Base-by-base conservation (phyloP, 2,329 filamentous ascomycete genomes). In the Scytalidium sp. region DNA sequence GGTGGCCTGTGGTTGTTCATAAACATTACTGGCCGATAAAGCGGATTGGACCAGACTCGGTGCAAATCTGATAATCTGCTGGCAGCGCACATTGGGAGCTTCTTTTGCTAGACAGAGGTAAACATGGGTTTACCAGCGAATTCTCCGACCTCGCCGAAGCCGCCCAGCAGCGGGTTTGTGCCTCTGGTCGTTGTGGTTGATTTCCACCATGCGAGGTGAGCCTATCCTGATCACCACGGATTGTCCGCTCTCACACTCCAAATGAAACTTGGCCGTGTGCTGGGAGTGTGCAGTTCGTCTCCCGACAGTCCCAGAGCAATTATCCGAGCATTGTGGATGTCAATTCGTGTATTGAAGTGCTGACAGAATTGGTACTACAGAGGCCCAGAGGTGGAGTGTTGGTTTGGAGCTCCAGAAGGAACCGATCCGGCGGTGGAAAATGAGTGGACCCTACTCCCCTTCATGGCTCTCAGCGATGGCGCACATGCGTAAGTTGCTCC, bases 391-490 rank as follows among this genome's bases (percentile, higher is more conserved):
- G 88, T 97, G 50, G 92, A 97, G 74, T 81, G 79, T 62, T 97
- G 93, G 88, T 90, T 96, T 65, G 91, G 90, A 54, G 82, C 73
- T 27, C 73, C 85, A 19, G 84, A 92, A 59, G 88, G 84, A 47
- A 76, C 74, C 51, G 91, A 97, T 69, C 90, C 93, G 10, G 88
- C 88, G 3, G 75, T 72, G 42, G 87, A 92, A 51, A 93, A 95
- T 71, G 90, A 94, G 65, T 99, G 94, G 94, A 80, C 85, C 22
- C 70, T 97, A 59, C 76, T 99, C 54, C 92, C 94, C 0, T 99
- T 99, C 69, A 97, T 97, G 90, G 94, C 94, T 21, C 73, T 99
- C 63, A 94, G 90, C 50, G 94, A 99, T 67, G 94, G 94, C 47
- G 94, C 94, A 47, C 94, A 99, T 75, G 85, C 91, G 85, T 94